Base-by-base conservation (phyloP, 768 basidiomycete species). In the Trichaptum fuscoviolaceum region DNA sequence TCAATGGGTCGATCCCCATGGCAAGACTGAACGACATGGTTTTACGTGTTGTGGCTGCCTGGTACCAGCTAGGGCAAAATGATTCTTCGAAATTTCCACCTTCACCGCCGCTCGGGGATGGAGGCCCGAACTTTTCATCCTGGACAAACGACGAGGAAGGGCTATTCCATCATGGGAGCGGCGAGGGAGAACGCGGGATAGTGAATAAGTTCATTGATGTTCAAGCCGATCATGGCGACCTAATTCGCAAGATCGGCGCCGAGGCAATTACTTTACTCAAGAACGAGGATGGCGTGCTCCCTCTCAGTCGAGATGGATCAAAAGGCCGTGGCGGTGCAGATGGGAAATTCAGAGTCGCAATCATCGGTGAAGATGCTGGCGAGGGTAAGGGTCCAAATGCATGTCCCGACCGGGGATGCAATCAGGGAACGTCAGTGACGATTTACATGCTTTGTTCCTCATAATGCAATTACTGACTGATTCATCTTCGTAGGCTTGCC, bases 191-290 rank as follows among this genome's bases (percentile, higher is more conserved):
- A 20, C 24, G 30, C 25, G 59, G 59, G 10, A 24, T 61, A 15
- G 64, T 77, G 34, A 77, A 77, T 65, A 76, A 75, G 18, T 80
- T 85, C 68, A 79, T 86, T 34, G 81, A 87, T 71, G 89, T 90
- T 1, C 59, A 61, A 61, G 23, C 25, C 15, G 78, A 87, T 70
- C 89, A 91, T 66, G 67, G 65, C 61, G 70, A 75, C 27, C 67
- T 91, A 20, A 84, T 82, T 20, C 80, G 81, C 26, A 84, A 90
- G 68, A 87, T 93, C 34, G 91, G 85, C 5, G 81, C 85, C 0
- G 85, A 84, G 0, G 88, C 87, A 0, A 85, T 86, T 0, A 87
- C 91, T 23, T 74, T 92, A 35, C 79, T 91, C 15, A 91, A 91
- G 77, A 79, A 79, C 66, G 67, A 66, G 26, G 65, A 68, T 27